Evolutionary conservation across 2,329 filamentous ascomycete species (phyloP).

Genomic region (Dothistroma pini): DNA sequence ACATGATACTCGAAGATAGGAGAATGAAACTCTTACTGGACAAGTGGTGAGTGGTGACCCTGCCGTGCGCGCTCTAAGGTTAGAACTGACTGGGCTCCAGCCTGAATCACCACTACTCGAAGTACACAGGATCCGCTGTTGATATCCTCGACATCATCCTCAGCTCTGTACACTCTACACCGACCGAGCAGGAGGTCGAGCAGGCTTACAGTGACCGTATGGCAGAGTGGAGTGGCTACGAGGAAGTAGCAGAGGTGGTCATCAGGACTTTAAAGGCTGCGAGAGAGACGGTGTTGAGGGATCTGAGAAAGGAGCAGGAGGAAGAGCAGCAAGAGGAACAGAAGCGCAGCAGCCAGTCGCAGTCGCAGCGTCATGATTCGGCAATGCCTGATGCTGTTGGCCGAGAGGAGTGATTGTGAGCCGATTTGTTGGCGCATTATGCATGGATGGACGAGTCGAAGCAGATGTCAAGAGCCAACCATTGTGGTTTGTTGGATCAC

Average conservation of each 20-base stretch:
- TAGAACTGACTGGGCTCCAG: not conserved
- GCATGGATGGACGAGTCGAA: no score
- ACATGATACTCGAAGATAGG: not conserved
- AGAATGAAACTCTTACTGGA: not conserved
- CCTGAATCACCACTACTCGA: not conserved
- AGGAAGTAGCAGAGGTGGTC: not conserved
- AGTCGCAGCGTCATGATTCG: not conserved
- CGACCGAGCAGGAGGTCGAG: not conserved
- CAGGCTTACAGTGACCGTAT: not conserved
- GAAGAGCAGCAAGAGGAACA: not conserved
- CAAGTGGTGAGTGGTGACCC: not conserved
- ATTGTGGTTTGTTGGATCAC: no score
- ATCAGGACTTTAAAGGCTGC: not conserved
- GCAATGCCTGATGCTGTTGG: not conserved
- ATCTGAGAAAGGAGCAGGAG: not conserved
- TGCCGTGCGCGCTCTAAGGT: not conserved
- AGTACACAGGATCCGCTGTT: not conserved
- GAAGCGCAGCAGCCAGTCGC: not conserved
- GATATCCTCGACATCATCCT: not conserved
- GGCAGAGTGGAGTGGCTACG: not conserved
- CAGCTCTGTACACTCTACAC: not conserved
- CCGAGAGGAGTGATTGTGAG: no score
- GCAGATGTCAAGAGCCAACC: no score
- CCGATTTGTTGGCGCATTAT: no score
- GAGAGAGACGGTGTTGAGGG: not conserved